Base-by-base conservation (phyloP, 306 rosid genomes). In the Medicago ruthenica region DNA sequence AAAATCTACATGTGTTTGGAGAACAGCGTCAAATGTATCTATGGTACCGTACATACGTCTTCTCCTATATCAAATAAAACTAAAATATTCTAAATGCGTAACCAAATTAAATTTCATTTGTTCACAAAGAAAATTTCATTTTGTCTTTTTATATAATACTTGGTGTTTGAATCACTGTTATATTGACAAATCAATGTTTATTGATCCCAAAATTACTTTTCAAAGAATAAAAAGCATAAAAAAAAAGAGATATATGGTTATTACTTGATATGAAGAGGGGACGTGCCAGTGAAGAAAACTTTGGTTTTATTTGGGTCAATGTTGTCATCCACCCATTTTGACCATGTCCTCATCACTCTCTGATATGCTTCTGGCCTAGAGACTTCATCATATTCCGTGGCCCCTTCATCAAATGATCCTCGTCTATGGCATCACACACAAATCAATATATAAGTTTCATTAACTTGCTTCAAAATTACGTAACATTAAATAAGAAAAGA, bases 211-310 rank as follows among this genome's bases (percentile, higher is more conserved):
- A 34, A 10, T 34, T 12, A 73, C 24, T 70, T 10, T 40, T 50
- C 24, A 62, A 51, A 73, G 15, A 59, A 51, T 60, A 39, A 34
- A 57, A 48, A 5, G 44, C 8, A 34, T 27, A 27, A 27, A 13
- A 51, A 9, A 53, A 24, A 9, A 24, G 41, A 39, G 73, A 71
- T 18, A 71, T 18, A 39, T 1, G 62, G 65, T 45, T 14, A 59
- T 84, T 92, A 96, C 99, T 96, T 96, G 90, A 96, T 96, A 63
- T 96, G 99, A 36, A 96, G 98, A 77, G 99, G 99, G 14, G 99
- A 96, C 86, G 81, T 90, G 96, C 97, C 83, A 67, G 75, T 83
- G 81, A 96, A 96, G 87, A 92, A 96, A 60, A 96, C 88, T 8
- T 83, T 86, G 54, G 99, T 96, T 14, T 83, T 87, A 78, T 87